Evolutionary conservation across 805 yeast genomes (phyloP).

Genomic region (Yamadazyma kitorensis): DNA sequence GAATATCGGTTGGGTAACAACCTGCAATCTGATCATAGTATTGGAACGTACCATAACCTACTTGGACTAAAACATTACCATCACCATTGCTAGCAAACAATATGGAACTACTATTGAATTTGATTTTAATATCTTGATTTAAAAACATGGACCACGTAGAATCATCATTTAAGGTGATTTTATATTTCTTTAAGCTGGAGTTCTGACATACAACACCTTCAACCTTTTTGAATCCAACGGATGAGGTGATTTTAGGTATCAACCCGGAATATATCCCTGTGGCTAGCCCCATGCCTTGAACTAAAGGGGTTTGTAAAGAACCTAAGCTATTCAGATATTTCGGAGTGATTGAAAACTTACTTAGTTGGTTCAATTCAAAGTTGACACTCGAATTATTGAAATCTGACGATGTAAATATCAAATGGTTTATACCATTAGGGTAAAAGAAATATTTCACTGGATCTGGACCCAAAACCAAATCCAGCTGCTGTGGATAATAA

Average conservation of each 20-base stretch:
- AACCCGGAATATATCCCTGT: conserved; percentile 56
- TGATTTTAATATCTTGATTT: conserved; percentile 18
- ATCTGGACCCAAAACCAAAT: conserved; percentile 13
- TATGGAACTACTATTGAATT: conserved; percentile 12
- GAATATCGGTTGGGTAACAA: conserved; percentile 49
- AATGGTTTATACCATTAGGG: conserved; percentile 15
- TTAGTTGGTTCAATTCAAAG: conserved; percentile 9
- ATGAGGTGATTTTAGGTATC: conserved; percentile 40
- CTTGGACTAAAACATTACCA: conserved; percentile 21
- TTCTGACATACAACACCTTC: conserved; percentile 14
- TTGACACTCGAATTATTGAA: conserved; percentile 5
- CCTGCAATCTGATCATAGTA: conserved; percentile 65
- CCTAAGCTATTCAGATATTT: conserved; percentile 31
- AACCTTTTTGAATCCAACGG: conserved; percentile 16
- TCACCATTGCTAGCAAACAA: conserved; percentile 16
- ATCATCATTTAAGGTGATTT: conserved; percentile 14
- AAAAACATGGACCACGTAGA: conserved; percentile 21
- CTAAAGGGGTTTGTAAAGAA: conserved; percentile 21
- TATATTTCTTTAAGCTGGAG: conserved; percentile 14
- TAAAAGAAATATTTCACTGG: conserved; percentile 16
- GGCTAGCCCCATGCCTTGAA: conserved; percentile 72
- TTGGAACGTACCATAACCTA: conserved; percentile 22
- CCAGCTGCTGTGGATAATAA: conserved; percentile 14
- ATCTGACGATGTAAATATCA: conserved; percentile 13
- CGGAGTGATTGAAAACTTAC: conserved; percentile 16